Base-by-base conservation (phyloP, 768 basidiomycete genomes). In the Heimioporus sp. region DNA sequence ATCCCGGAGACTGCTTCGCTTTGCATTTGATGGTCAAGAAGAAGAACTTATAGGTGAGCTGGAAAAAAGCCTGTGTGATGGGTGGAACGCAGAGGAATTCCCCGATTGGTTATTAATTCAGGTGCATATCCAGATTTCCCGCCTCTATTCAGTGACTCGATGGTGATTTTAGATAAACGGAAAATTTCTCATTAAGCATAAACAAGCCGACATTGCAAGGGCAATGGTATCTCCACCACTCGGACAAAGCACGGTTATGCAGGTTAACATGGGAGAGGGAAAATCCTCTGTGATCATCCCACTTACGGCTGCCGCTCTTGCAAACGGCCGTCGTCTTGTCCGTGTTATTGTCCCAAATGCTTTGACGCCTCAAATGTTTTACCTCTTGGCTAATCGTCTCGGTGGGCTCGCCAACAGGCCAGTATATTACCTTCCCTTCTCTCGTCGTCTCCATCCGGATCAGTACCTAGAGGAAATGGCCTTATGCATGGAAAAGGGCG, bases 81-180 rank as follows among this genome's bases (percentile, higher is more conserved):
- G 49, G 2, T 60, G 56, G 56, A 32, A 61, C 16, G 48, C 55
- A 2, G 48, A 63, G 37, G 20, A 15, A 1, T 51, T 69, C 45
- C 63, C 69, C 0, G 75, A 76, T 46, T 79, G 76, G 78, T 56
- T 76, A 1, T 52, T 78, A 30, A 69, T 78, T 11, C 77, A 79
- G 65, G 72, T 75, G 11, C 34, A 43, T 47, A 12, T 21, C 10
- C 17, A 1, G 37, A 34, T 13, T 13, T 10, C 32, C 2, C 13
- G 32, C 13, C 2, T 2, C 6, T 2, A 9, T 38, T 16, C 11
- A n/a, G n/a, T n/a, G n/a, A 17, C 37, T 38, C n/a, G 19, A n/a
- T n/a, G n/a, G n/a, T n/a, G n/a, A 5, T 7, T 17, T 17, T 66
- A 38, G 37, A 37, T 37, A 7, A 12, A 37, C 7, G 36, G 36